Percentiles rank a stretch among this genome's conserved stretches.
Evolutionary conservation across 768 basidiomycete genomes (phyloP).

Genomic region (Auriculariales sp.): DNA sequence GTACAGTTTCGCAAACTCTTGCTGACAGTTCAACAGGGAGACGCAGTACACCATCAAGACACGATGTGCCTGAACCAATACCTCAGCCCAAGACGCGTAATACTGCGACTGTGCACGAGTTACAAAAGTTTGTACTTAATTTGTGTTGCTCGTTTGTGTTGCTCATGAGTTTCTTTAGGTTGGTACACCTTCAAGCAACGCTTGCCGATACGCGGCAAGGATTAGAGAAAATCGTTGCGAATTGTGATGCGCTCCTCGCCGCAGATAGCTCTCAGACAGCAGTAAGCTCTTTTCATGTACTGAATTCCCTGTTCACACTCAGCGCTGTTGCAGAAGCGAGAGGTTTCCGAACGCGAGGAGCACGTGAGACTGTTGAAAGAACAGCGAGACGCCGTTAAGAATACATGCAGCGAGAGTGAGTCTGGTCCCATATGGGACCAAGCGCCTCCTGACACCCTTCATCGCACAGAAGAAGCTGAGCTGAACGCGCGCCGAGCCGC

Average conservation of each 20-base stretch:
- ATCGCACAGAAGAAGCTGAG: too few species aligned
- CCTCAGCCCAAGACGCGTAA: conserved; percentile 16
- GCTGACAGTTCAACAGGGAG: background rate
- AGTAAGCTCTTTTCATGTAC: conserved; percentile 11
- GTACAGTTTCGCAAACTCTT: background rate
- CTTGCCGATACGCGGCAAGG: conserved; percentile 24
- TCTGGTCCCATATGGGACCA: too few species aligned
- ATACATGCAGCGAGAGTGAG: too few species aligned
- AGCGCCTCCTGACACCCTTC: too few species aligned
- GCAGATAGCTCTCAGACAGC: conserved; percentile 9
- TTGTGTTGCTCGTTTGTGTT: conserved; percentile 1
- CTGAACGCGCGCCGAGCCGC: too few species aligned
- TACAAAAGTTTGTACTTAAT: conserved; percentile 43
- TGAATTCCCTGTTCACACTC: conserved; percentile 9
- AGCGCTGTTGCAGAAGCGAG: conserved; percentile 27
- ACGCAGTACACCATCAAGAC: background rate
- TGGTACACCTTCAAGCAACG: conserved; percentile 27
- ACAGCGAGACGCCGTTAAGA: conserved; percentile 25
- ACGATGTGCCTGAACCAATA: conserved; percentile 3
- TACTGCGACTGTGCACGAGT: conserved; percentile 51
- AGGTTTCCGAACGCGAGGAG: conserved; percentile 50
- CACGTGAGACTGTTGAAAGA: conserved; percentile 35
- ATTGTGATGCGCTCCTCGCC: conserved; percentile 18
- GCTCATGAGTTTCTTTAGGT: conserved; percentile 13
- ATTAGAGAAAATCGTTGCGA: conserved; percentile 17